Conservation (phyloP, 306 rosid genomes). For the Elaeagnus macrophylla region DNA sequence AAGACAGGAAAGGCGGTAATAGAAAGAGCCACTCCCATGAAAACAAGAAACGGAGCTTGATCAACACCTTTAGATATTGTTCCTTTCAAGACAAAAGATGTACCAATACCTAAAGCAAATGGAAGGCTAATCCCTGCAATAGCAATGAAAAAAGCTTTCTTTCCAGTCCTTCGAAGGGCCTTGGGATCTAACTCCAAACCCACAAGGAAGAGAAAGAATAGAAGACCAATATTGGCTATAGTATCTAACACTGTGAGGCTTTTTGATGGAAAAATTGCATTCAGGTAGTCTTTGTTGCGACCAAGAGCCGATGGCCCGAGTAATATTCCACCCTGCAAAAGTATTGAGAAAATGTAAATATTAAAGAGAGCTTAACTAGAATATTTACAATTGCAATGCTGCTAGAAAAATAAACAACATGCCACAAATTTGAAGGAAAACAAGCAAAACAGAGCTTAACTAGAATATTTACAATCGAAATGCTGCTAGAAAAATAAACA, state of each 20-base stretch:
- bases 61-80: constrained; percentile 64
- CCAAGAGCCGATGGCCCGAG: constrained; percentile 88
- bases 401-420: constrained; percentile 16
- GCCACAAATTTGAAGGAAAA: too few relatives aligned
- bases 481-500: not conserved
- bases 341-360: constrained; percentile 1
- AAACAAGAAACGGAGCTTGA: constrained; percentile 49
- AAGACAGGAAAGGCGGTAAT: constrained; percentile 88
- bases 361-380: not conserved
- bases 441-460: too few relatives aligned
- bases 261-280: constrained; percentile 56
- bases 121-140: constrained; percentile 69
- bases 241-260: constrained; percentile 81
- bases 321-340: constrained; percentile 71
- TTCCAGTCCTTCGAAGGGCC: constrained; percentile 60
- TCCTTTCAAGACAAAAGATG: constrained; percentile 47
- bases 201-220: constrained; percentile 68
- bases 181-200: constrained; percentile 71
- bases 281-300: constrained; percentile 49
- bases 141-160: constrained; percentile 57
- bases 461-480: too few relatives aligned
- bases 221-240: constrained; percentile 75
- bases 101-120: constrained; percentile 67
- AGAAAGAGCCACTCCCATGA: constrained; percentile 89
- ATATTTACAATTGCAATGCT: too few relatives aligned